Evolutionary conservation across 1,139 yeast species (phyloP).

Genomic region (Barnettozyma hawaiiensis): DNA sequence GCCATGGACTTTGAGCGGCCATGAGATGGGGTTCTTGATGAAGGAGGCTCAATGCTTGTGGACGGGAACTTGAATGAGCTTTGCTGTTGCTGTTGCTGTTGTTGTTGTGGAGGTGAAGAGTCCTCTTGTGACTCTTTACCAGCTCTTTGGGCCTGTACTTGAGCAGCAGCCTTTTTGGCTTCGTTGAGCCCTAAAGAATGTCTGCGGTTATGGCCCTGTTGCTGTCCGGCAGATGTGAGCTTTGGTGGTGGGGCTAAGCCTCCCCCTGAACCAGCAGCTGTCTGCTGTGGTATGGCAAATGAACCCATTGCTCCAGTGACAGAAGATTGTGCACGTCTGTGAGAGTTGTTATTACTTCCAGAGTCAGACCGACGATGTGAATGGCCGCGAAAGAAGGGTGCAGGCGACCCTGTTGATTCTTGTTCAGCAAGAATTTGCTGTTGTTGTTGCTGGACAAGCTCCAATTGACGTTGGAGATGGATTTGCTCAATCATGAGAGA

Average conservation of each 20-base stretch:
- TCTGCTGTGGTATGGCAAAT: constrained; percentile 23
- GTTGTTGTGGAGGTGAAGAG: constrained; percentile 6
- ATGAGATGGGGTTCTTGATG: constrained; percentile 18
- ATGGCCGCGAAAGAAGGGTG: constrained; percentile 12
- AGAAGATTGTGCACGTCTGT: constrained; percentile 28
- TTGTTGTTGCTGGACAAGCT: constrained; percentile 85
- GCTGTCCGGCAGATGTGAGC: constrained; percentile 13
- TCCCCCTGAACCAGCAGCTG: neutral
- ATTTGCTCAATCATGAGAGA: constrained; percentile 91
- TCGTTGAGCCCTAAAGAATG: constrained; percentile 90
- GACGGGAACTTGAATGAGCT: constrained; percentile 49
- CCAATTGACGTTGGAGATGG: constrained; percentile 88
- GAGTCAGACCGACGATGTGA: constrained; percentile 17
- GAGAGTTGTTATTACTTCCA: constrained; percentile 24
- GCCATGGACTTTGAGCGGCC: constrained; percentile 30
- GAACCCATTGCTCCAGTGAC: constrained; percentile 28
- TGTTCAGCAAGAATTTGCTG: constrained; percentile 74
- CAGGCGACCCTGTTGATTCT: constrained; percentile 5
- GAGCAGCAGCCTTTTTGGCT: constrained; percentile 96
- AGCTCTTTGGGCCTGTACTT: constrained; percentile 64
- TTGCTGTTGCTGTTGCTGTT: constrained; percentile 5
- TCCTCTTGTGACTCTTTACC: constrained; percentile 26
- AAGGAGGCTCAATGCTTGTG: constrained; percentile 32
- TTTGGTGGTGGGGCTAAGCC: constrained; percentile 17
- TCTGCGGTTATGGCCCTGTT: constrained; percentile 74